These are phyloP conservation scores for Allium sativum DNA, from an alignment of 106 monocot genomes.

Conservation along the genomic window DNA sequence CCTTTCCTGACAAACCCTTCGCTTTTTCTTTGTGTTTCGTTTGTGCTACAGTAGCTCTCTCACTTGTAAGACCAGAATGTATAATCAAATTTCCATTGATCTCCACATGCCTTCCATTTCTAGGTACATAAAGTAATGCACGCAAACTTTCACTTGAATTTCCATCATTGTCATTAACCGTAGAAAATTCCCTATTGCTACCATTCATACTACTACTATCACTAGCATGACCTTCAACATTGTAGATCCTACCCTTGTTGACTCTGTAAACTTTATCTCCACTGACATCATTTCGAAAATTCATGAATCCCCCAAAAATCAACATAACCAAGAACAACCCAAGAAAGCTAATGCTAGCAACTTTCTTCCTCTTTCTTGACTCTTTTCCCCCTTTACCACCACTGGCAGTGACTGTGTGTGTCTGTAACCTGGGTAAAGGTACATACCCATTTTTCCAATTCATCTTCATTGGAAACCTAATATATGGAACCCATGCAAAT, in stretches of 20 bases:
- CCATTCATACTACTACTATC: constrained; percentile 11
- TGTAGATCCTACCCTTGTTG: too few relatives aligned
- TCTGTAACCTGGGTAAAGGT: constrained; percentile 71
- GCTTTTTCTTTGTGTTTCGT: background rate
- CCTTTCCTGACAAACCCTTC: constrained; percentile 10
- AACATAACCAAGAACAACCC: constrained; percentile 36
- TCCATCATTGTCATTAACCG: constrained; percentile 16
- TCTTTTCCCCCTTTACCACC: constrained; percentile 28
- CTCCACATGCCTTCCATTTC: constrained; percentile 83
- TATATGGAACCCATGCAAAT: constrained; percentile 61
- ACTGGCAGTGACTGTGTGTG: constrained; percentile 7
- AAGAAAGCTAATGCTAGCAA: constrained; percentile 49
- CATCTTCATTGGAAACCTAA: constrained; percentile 39
- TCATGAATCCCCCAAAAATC: constrained; percentile 7
- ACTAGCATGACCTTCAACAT: too few relatives aligned
- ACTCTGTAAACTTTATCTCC: background rate
- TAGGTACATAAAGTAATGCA: constrained; percentile 79
- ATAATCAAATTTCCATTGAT: constrained; percentile 95
- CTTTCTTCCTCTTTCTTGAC: constrained; percentile 40
- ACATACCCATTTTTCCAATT: constrained; percentile 20
- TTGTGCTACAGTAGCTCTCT: constrained; percentile 34
- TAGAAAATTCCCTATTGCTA: constrained; percentile 5
- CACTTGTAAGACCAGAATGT: constrained; percentile 76
- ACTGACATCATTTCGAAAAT: constrained; percentile 17
- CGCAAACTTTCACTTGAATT: constrained; percentile 55